These are phyloP conservation scores for Massarina eburnea DNA, from an alignment of 2,329 filamentous ascomycete species.

Conservation along the genomic window DNA sequence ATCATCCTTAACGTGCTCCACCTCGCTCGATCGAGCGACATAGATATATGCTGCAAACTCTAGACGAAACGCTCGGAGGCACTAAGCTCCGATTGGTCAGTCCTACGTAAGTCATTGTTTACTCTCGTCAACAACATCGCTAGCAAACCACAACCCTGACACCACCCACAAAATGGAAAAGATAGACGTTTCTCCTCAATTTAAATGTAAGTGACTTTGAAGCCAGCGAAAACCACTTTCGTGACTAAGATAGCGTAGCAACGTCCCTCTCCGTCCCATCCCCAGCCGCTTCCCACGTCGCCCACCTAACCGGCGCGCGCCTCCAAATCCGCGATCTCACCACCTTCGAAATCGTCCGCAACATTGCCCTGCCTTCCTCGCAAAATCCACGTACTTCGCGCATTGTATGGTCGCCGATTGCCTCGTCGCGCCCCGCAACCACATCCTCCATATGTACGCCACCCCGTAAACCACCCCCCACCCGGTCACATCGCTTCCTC, in stretches of 20 bases:
- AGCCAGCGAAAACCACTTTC: background rate
- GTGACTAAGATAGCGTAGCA: too few relatives aligned
- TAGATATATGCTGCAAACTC: too few relatives aligned
- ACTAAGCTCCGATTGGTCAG: slow-evolving; percentile 6
- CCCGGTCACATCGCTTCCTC: slow-evolving; percentile 42
- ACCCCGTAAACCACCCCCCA: slow-evolving; percentile 7
- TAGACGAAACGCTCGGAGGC: background rate
- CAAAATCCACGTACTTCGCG: slow-evolving; percentile 31
- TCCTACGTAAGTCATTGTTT: slow-evolving; percentile 24
- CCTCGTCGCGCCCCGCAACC: slow-evolving; percentile 6
- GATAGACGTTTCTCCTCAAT: slow-evolving; percentile 31
- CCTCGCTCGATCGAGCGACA: too few relatives aligned
- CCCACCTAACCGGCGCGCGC: slow-evolving; percentile 40
- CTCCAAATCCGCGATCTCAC: slow-evolving; percentile 44
- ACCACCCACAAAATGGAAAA: slow-evolving; percentile 24
- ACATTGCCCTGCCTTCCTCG: slow-evolving; percentile 35
- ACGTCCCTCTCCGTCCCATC: slow-evolving; percentile 41
- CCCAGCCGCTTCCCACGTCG: slow-evolving; percentile 42
- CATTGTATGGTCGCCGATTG: slow-evolving; percentile 42
- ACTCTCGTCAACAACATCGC: slow-evolving; percentile 27
- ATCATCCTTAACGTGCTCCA: too few relatives aligned
- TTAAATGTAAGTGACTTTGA: slow-evolving; percentile 26
- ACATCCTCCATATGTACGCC: slow-evolving; percentile 20
- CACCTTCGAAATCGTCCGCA: slow-evolving; percentile 40
- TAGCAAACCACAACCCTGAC: slow-evolving; percentile 3